Evolutionary conservation across 2,329 filamentous ascomycete species (phyloP).

Genomic region (Uncinocarpus reesii): DNA sequence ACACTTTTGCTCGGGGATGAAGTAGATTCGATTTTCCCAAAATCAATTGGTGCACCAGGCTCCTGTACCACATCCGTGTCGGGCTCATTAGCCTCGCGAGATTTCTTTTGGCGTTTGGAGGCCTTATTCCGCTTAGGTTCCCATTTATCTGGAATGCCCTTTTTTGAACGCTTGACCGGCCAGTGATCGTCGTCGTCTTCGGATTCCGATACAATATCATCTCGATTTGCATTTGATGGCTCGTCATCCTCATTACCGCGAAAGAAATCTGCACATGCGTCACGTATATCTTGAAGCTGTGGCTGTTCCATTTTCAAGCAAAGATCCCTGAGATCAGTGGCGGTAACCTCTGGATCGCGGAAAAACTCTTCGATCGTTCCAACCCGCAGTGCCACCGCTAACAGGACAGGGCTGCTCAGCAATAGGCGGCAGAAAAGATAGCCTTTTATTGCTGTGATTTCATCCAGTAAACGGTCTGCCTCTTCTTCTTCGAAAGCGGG

Average conservation of each 20-base stretch:
- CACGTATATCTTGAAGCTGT: slow-evolving; percentile 41
- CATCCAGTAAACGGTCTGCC: slow-evolving; percentile 34
- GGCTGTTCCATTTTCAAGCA: slow-evolving; percentile 42
- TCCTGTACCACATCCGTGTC: slow-evolving; percentile 13
- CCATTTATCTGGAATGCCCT: slow-evolving; percentile 21
- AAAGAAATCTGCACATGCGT: slow-evolving; percentile 43
- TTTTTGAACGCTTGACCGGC: slow-evolving; percentile 22
- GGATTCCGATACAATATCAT: slow-evolving; percentile 11
- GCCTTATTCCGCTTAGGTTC: slow-evolving; percentile 28
- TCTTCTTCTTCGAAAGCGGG: slow-evolving; percentile 36
- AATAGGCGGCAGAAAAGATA: slow-evolving; percentile 42
- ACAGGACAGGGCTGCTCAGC: slow-evolving; percentile 37
- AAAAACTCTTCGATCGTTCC: slow-evolving; percentile 39
- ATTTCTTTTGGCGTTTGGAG: neutral
- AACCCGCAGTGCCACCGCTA: slow-evolving; percentile 35
- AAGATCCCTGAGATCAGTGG: slow-evolving; percentile 38
- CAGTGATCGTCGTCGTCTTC: slow-evolving; percentile 17
- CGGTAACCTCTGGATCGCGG: slow-evolving; percentile 33
- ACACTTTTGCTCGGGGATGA: slow-evolving; percentile 27
- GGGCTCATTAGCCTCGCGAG: neutral
- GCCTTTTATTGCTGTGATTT: slow-evolving; percentile 43
- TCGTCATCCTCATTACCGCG: slow-evolving; percentile 28
- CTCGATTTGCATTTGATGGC: slow-evolving; percentile 18
- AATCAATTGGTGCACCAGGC: slow-evolving; percentile 23
- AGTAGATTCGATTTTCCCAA: slow-evolving; percentile 29